Percentiles rank a stretch among this genome's conserved stretches.
Evolutionary conservation across 306 rosid species (phyloP).

Genomic region (Macrotyloma uniflorum): DNA sequence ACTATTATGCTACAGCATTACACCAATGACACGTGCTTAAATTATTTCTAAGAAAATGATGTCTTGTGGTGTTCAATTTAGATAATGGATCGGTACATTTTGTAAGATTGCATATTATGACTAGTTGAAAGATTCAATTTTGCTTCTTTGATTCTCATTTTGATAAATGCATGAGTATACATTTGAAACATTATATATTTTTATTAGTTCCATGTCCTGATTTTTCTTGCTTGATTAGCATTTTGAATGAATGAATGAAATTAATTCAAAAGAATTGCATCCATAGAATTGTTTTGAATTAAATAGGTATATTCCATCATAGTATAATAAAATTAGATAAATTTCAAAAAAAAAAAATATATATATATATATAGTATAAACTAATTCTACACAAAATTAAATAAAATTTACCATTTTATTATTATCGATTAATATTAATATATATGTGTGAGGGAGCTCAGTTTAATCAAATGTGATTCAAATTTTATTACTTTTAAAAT

Average conservation of each 20-base stretch:
- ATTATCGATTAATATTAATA: no score
- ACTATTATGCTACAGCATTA: neutral
- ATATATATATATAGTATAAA: no score
- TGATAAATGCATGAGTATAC: neutral
- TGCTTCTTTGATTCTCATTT: neutral
- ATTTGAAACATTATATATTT: neutral
- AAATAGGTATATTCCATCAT: neutral
- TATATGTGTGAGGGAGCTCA: no score
- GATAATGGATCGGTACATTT: neutral
- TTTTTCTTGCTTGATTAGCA: neutral
- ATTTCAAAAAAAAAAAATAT: no score
- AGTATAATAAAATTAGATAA: neutral
- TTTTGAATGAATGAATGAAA: neutral
- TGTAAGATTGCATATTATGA: neutral
- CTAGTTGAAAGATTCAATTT: neutral
- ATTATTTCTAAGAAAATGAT: neutral
- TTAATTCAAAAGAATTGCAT: neutral
- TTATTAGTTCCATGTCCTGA: neutral
- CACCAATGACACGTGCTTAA: conserved; percentile 15
- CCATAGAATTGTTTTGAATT: neutral
- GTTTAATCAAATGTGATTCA: no score
- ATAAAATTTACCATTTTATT: no score
- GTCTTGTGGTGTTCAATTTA: neutral
- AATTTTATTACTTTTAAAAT: no score
- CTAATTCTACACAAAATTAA: no score